phyloP scores from a whole-genome alignment of 1,284 basidiomycete species.

The Leccinum griseonigrum region DNA sequence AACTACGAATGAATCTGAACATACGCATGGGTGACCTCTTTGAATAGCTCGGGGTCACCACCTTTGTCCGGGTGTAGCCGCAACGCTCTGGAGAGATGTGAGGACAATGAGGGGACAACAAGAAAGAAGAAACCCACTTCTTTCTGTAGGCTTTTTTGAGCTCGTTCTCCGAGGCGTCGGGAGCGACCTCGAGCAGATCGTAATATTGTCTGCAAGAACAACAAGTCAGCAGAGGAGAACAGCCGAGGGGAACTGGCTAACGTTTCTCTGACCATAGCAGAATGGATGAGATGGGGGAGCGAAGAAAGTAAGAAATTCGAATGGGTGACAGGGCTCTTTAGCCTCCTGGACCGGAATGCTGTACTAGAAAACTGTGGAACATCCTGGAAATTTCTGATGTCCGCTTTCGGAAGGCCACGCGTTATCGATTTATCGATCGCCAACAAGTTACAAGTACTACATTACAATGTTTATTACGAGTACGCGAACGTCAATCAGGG shows the following conservation, averaged over 20 bases:
- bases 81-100: constrained; percentile 62
- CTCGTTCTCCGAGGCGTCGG: constrained; percentile 75
- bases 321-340: constrained; percentile 20
- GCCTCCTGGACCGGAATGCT: constrained; percentile 15
- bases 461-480: background rate
- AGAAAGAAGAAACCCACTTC: constrained; percentile 52
- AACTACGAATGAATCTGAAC: constrained; percentile 42
- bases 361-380: constrained; percentile 37
- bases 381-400: constrained; percentile 35
- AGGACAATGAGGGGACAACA: background rate
- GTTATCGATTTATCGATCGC: constrained; percentile 1
- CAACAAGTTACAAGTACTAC: too few relatives aligned
- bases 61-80: constrained; percentile 95
- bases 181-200: constrained; percentile 81
- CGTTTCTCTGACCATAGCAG: constrained; percentile 69
- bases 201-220: constrained; percentile 72
- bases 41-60: constrained; percentile 96
- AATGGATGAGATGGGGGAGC: constrained; percentile 19
- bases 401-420: constrained; percentile 26
- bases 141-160: constrained; percentile 96
- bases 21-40: constrained; percentile 95
- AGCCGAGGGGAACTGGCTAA: constrained; percentile 33
- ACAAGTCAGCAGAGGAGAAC: constrained; percentile 10
- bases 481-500: background rate
- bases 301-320: constrained; percentile 15